A percentile compares a stretch with the other conserved stretches of the same genome.
phyloP scores from a whole-genome alignment of 176 grass and related monocot genomes.

The Secale cereale region DNA sequence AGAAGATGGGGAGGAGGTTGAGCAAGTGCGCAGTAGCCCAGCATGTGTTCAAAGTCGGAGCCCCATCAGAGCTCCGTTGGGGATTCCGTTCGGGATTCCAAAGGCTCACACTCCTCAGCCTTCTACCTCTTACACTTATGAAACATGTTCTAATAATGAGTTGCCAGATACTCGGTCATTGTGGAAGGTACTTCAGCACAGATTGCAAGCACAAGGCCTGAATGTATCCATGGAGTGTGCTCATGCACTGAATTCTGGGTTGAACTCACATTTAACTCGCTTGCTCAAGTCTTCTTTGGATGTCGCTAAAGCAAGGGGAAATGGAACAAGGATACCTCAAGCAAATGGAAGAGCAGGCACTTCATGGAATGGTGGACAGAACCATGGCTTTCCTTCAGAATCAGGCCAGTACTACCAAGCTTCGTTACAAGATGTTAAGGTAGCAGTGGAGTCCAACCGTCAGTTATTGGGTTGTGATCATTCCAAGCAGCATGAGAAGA shows the following conservation, averaged over 20 bases:
- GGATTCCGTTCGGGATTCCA: conserved; percentile 32
- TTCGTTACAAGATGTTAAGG: conserved; percentile 46
- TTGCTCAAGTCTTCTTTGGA: conserved; percentile 37
- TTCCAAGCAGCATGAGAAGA: conserved; percentile 41
- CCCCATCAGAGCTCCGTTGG: conserved; percentile 40
- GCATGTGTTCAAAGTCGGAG: conserved; percentile 42
- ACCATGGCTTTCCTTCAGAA: not conserved
- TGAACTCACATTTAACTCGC: conserved; percentile 35
- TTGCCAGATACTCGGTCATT: conserved; percentile 44
- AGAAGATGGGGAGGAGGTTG: conserved; percentile 51
- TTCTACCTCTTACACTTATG: conserved; percentile 16
- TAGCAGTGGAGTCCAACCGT: conserved; percentile 34
- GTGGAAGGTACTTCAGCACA: conserved; percentile 15
- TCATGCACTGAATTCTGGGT: conserved; percentile 40
- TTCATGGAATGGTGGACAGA: not conserved
- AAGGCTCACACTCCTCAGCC: conserved; percentile 10
- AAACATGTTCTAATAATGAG: conserved; percentile 4
- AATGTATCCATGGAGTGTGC: conserved; percentile 39
- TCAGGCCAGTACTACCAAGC: conserved; percentile 9
- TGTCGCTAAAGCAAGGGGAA: conserved; percentile 33
- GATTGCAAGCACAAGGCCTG: conserved; percentile 31
- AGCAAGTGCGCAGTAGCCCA: conserved; percentile 38
- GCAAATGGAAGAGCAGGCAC: not conserved
- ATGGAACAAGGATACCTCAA: not conserved
- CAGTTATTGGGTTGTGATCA: conserved; percentile 33